These are phyloP conservation scores for Termitomyces sp. DNA, from an alignment of 768 basidiomycete species.

Conservation along the genomic window DNA sequence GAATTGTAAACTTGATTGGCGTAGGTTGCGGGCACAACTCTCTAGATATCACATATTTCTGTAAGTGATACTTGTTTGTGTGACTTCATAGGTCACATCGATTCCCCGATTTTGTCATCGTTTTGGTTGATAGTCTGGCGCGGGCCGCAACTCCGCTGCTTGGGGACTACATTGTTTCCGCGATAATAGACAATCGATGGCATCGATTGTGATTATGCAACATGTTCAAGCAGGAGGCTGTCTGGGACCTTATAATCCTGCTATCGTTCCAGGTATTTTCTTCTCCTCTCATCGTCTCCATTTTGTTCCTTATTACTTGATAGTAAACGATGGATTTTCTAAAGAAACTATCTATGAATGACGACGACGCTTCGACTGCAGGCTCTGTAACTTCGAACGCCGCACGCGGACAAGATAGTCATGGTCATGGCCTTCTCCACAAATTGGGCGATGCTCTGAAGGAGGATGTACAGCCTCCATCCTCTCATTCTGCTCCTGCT, in stretches of 20 bases:
- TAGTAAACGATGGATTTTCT: constrained; percentile 11
- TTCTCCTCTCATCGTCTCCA: not conserved
- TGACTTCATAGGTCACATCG: not conserved
- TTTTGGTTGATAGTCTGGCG: not conserved
- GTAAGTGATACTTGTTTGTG: not conserved
- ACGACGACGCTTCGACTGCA: not conserved
- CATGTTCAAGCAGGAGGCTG: not conserved
- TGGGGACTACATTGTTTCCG: not conserved
- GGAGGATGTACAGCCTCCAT: not conserved
- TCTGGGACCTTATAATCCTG: not conserved
- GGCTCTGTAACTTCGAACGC: not conserved
- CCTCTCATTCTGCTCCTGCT: not conserved
- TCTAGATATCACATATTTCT: not conserved
- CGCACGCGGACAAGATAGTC: not conserved
- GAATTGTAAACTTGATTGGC: not conserved
- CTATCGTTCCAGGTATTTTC: not conserved
- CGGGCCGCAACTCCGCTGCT: not conserved
- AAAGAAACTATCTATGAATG: constrained; percentile 10
- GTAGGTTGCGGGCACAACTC: not conserved
- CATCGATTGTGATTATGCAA: constrained; percentile 7
- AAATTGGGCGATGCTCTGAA: constrained; percentile 5
- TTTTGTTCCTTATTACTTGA: not conserved
- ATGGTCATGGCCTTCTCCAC: not conserved
- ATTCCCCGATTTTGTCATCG: not conserved
- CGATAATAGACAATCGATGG: constrained; percentile 2